Evolutionary conservation across 176 grass and related monocot genomes (phyloP), one percentile per base, ranked within the genome.

Genomic region (Luzula sylvatica): DNA sequence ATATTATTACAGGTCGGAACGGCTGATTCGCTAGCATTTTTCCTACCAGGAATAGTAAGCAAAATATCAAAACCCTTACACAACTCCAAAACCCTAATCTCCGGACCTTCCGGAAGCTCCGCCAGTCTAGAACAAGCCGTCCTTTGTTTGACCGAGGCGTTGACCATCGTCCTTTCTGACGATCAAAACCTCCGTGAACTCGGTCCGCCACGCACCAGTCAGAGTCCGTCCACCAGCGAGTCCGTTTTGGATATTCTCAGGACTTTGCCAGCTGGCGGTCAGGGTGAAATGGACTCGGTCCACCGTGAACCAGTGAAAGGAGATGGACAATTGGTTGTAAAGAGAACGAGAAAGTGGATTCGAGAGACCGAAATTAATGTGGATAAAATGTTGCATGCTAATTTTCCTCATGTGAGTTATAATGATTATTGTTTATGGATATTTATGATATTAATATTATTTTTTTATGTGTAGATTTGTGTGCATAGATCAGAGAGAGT

Each of bases 11-110:
- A 96, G 90, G 75, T 96, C 68, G 90, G 84, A 26, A 73, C 81
- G 73, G 84, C 92, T 55, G 92, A 96, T 61, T 80, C 85, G 25
- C 80, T 96, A 44, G 85, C 84, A 46, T 96, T 96, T 73, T 96
- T 89, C 59, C 71, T 89, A 57, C 84, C 78, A 59, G 92, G 92
- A 46, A 78, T 96, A 54, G 92, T 89, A 32, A 96, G 84, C 53
- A 80, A 74, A 53, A 69, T 89, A 58, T 75, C 84, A 67, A 96
- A 86, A 72, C 64, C 82, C 50, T 67, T 96, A 15, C 74, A 82
- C 73, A 67, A 67, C 65, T 82, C 81, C 46, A 96, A 96, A 62
- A 72, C 50, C 66, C 65, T 76, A 54, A 76, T 77, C 16, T 79
- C 67, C 46, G 81, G 92, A 65, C 80, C 92, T 76, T 81, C 85